Base-by-base conservation (phyloP, 768 basidiomycete species). In the Pisolithus orientalis region DNA sequence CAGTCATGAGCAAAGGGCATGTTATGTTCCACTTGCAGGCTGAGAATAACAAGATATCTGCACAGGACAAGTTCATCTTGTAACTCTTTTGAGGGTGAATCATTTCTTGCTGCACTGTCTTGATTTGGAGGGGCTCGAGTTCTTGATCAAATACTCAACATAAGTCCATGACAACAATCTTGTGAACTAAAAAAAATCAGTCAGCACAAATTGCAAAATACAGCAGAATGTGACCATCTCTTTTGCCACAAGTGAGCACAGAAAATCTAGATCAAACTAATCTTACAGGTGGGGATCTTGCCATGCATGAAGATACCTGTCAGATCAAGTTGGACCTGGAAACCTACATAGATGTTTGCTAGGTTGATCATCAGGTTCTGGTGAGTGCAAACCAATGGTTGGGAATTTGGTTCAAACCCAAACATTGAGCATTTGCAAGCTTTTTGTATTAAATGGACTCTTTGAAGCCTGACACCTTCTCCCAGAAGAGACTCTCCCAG, bases 1-100 rank as follows among this genome's bases (percentile, higher is more conserved):
- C 95, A 6, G 94, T 94, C 25, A 94, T 87, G 25, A 99, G 83
- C 4, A 93, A 95, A 2, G 96, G 96, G 17, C 94, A 84, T 5
- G 94, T 84, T 54, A 98, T 96, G 69, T 96, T 97, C 96, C 96
- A 99, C 82, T 92, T 93, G 70, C 91, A 90, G 1, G 90, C 88
- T 11, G 94, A 96, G 82, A 99, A 98, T 48, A 99, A 77, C 17
- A 99, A 77, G 64, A 99, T 95, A 64, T 99, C 96, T 48, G 95
- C 95, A 58, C 95, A 97, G n/a, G 94, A 95, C 8, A 93, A 96
- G 73, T 99, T 99, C 96, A 99, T 98, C 82, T 99, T 99, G 83
- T 99, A 99, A 77, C 93, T 96, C 79, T 97, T 97, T 72, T 95
- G 90, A 61, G 95, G 95, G 69, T 96, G 96, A 55, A 99, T 99